Evolutionary conservation across 108 stramenopile genomes (phyloP).

Genomic region (Cyclostephanos invisitatus): DNA sequence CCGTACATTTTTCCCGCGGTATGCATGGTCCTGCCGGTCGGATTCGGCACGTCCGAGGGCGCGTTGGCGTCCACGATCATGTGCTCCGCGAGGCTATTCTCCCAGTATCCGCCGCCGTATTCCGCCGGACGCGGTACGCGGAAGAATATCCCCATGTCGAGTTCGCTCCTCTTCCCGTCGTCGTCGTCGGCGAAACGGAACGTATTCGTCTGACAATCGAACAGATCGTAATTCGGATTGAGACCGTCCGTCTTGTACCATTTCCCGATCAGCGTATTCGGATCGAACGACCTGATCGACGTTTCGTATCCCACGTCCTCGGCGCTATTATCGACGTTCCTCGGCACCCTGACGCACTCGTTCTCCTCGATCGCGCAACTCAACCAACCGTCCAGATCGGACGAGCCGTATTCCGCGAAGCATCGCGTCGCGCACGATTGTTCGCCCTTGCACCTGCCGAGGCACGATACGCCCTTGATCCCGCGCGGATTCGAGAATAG

Average conservation of each 20-base stretch:
- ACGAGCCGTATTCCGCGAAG: conserved; percentile 80
- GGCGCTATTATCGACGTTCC: conserved; percentile 77
- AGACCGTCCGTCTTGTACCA: conserved; percentile 96
- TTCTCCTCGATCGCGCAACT: conserved; percentile 88
- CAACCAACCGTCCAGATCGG: conserved; percentile 79
- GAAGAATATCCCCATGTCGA: conserved; percentile 90
- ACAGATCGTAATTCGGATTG: conserved; percentile 93
- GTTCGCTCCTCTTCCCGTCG: conserved; percentile 24
- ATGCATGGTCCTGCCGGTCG: conserved; percentile 73
- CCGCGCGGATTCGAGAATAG: conserved; percentile 87
- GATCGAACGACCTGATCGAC: conserved; percentile 73
- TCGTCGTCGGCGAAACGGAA: conserved; percentile 60
- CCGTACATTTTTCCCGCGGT: conserved; percentile 95
- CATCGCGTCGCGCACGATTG: conserved; percentile 85
- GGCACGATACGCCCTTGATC: conserved; percentile 82
- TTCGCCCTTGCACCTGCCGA: conserved; percentile 92
- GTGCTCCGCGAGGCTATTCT: conserved; percentile 84
- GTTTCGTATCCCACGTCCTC: conserved; percentile 64
- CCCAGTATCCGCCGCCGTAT: conserved; percentile 87
- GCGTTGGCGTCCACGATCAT: conserved; percentile 76
- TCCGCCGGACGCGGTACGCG: conserved; percentile 77
- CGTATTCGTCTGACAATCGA: conserved; percentile 92
- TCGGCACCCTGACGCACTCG: conserved; percentile 85
- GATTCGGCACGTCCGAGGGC: conserved; percentile 32
- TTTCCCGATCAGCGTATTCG: conserved; percentile 70